Conservation (phyloP, 1,284 basidiomycete species). For the Leccinum angustisporum region DNA sequence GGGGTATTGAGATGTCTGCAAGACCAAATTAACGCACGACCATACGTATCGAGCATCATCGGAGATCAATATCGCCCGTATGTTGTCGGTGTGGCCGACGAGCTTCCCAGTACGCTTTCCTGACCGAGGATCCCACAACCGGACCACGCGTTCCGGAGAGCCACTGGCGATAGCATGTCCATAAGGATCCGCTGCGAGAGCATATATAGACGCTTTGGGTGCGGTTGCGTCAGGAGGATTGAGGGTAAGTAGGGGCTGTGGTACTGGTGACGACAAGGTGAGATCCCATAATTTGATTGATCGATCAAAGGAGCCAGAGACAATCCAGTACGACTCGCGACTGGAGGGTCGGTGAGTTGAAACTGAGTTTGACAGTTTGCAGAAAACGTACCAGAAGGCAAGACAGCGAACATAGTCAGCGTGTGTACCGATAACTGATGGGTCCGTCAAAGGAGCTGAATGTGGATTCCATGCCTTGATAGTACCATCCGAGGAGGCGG, state of each 20-base stretch:
- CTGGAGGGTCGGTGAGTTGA: conserved; percentile 38
- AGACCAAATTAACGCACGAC: conserved; percentile 18
- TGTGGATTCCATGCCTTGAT: conserved; percentile 95
- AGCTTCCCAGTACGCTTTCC: conserved; percentile 73
- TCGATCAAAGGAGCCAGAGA: conserved; percentile 93
- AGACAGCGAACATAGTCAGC: conserved; percentile 91
- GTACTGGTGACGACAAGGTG: conserved; percentile 38
- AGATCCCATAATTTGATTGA: conserved; percentile 96
- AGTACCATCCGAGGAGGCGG: conserved; percentile 94
- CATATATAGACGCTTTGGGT: conserved; percentile 79
- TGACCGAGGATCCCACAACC: conserved; percentile 91
- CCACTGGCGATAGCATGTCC: conserved; percentile 86
- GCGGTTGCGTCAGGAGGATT: conserved; percentile 59
- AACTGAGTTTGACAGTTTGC: conserved; percentile 2
- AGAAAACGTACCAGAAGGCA: conserved; percentile 58
- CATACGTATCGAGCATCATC: conserved; percentile 88
- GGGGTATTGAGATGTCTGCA: conserved; percentile 19
- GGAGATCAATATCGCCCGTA: conserved; percentile 84
- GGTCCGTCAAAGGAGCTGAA: conserved; percentile 49
- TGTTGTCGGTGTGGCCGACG: conserved; percentile 96
- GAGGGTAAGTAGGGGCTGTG: conserved; percentile 57
- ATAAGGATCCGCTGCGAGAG: conserved; percentile 74
- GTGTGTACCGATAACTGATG: conserved; percentile 82
- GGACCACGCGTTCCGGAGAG: conserved; percentile 86
- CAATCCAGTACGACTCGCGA: conserved; percentile 80